Evolutionary conservation across 768 basidiomycete genomes (phyloP).

Genomic region (Lentinula lateritia): DNA sequence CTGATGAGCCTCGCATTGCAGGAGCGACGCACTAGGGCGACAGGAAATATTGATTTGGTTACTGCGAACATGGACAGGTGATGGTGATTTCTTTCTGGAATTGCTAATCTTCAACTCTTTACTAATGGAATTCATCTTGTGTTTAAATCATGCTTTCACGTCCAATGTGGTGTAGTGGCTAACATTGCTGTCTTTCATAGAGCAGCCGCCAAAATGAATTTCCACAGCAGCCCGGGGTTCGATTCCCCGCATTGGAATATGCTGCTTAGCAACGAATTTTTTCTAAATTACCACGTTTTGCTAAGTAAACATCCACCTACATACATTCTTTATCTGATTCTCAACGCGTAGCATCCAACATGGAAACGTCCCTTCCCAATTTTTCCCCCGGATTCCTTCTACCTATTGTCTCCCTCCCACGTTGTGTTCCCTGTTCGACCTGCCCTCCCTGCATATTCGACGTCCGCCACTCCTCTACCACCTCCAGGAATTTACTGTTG

Average conservation of each 20-base stretch:
- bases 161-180: background rate
- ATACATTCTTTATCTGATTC: background rate
- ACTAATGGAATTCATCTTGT: too few relatives aligned
- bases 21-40: background rate
- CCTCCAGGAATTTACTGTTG: background rate
- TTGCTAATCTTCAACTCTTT: too few relatives aligned
- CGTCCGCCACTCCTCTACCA: background rate
- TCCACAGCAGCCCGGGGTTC: background rate
- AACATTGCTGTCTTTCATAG: background rate
- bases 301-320: too few relatives aligned
- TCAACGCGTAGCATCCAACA: background rate
- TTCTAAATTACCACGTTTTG: background rate
- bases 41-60: background rate
- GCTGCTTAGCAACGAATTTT: too few relatives aligned
- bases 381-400: background rate
- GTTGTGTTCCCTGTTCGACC: background rate
- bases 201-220: too few relatives aligned
- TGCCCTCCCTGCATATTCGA: background rate
- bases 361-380: background rate
- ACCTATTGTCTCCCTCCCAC: too few relatives aligned
- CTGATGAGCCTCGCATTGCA: background rate
- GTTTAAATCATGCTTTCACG: too few relatives aligned
- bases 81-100: too few relatives aligned
- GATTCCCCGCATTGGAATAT: background rate
- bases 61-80: background rate